Base-by-base conservation (phyloP, 2,329 filamentous ascomycete species). In the Apiospora marii region DNA sequence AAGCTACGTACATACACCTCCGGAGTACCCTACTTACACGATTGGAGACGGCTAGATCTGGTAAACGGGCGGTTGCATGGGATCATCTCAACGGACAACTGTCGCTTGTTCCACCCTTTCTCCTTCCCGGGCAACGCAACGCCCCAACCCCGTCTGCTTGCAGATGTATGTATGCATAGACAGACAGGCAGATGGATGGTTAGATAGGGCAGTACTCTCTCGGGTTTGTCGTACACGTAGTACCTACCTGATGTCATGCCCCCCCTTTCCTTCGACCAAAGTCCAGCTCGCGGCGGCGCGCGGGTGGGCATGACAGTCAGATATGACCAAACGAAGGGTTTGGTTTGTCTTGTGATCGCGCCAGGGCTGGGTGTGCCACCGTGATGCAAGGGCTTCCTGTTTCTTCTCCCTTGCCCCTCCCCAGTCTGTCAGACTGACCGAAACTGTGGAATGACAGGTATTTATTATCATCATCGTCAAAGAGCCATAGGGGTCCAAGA, bases 1-100 rank as follows among this genome's bases (percentile, higher is more conserved):
- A 41, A 10, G 37, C 37, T 41, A 41, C 37, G 10, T 10, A 10
- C 37, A 8, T 41, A 30, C 27, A 30, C 27, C 27, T 30, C 2
- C 27, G 27, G 27, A 30, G 27, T 30, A 41, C 37, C 37, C 10
- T 41, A 10, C 58, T 12, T 64, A 8, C 6, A 37, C 58, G 58
- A 64, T 64, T 64, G 58, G 58, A 64, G 58, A 64, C 58, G 58
- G 58, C 58, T 41, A 64, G 58, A 64, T 64, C 58, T 64, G 58
- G 13, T 22, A 41, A 64, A 64, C 19, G 58, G 58, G 58, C 34
- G 58, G 58, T 64, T 64, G 58, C 58, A 64, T 64, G 41, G 58
- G 30, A 64, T 64, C 58, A 64, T 64, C 58, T 64, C 27, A 64
- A 37, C 30, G 58, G 58, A 24, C 58, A 64, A 64, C 58, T 64